Evolutionary conservation across 768 basidiomycete genomes (phyloP).

Genomic region (Stropharia rugosoannulata): DNA sequence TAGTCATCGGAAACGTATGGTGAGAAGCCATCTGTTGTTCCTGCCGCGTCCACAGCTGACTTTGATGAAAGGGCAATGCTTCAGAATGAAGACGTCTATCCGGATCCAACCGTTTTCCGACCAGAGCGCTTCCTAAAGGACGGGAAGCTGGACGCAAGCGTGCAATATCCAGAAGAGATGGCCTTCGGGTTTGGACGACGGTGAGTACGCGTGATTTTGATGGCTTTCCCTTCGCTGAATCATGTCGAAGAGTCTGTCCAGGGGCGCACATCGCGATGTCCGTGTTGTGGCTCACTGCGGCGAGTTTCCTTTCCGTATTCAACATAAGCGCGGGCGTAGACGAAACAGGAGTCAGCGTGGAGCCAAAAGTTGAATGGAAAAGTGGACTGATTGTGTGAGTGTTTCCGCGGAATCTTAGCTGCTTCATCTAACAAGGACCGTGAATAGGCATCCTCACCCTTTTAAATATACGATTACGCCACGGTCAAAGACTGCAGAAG

Average conservation of each 20-base stretch:
- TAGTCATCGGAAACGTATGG: constrained; percentile 37
- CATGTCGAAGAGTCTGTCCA: constrained; percentile 30
- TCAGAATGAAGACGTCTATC: constrained; percentile 31
- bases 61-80: constrained; percentile 28
- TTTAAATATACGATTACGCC: constrained; percentile 29
- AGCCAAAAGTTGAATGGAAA: constrained; percentile 15
- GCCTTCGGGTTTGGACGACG: constrained; percentile 41
- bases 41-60: neutral
- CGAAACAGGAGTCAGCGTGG: constrained; percentile 22
- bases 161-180: constrained; percentile 33
- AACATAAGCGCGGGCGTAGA: constrained; percentile 28
- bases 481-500: constrained; percentile 18
- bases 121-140: constrained; percentile 48
- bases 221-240: neutral
- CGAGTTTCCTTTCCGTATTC: constrained; percentile 32
- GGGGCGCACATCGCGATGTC: constrained; percentile 31
- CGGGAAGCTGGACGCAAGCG: constrained; percentile 32
- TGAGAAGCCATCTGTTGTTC: constrained; percentile 6
- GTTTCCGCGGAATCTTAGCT: neutral
- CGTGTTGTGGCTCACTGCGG: constrained; percentile 25
- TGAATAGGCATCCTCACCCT: constrained; percentile 23
- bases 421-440: neutral
- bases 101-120: constrained; percentile 35
- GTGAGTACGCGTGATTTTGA: constrained; percentile 14
- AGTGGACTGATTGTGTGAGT: constrained; percentile 21